Conservation (phyloP, 73 alveolate species). For the Paramecium sexaurelia region DNA sequence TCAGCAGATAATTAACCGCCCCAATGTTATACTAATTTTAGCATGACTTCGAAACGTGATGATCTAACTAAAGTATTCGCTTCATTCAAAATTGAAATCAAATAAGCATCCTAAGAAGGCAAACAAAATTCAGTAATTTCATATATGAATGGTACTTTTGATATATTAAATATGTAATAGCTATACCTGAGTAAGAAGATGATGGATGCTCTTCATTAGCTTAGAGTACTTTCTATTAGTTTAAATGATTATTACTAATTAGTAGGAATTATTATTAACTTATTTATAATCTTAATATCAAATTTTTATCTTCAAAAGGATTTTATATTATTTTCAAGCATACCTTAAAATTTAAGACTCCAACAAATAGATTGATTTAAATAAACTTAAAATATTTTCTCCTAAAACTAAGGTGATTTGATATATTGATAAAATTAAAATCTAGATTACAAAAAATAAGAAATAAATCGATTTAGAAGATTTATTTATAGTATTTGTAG, state of each 20-base stretch:
- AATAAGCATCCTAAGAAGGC: not conserved
- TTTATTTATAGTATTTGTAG: no score
- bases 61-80: not conserved
- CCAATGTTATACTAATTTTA: not conserved
- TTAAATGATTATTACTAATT: not conserved
- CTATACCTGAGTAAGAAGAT: not conserved
- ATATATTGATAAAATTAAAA: no score
- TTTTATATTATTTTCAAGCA: no score
- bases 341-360: no score
- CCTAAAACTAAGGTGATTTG: no score
- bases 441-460: no score
- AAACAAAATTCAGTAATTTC: not conserved
- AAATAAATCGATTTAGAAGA: no score
- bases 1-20: not conserved
- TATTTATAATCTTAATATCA: no score
- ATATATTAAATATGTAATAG: not conserved
- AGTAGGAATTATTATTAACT: not conserved
- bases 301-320: no score
- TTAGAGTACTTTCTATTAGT: not conserved
- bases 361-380: no score
- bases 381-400: no score
- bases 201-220: slow-evolving; percentile 20
- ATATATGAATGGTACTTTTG: not conserved
- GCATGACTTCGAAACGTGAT: not conserved
- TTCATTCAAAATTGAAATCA: not conserved